A percentile compares a stretch with the other conserved stretches of the same genome.
These are phyloP conservation scores for Penicillium subrubescens DNA, from an alignment of 495 filamentous ascomycete genomes.

Conservation along the genomic window DNA sequence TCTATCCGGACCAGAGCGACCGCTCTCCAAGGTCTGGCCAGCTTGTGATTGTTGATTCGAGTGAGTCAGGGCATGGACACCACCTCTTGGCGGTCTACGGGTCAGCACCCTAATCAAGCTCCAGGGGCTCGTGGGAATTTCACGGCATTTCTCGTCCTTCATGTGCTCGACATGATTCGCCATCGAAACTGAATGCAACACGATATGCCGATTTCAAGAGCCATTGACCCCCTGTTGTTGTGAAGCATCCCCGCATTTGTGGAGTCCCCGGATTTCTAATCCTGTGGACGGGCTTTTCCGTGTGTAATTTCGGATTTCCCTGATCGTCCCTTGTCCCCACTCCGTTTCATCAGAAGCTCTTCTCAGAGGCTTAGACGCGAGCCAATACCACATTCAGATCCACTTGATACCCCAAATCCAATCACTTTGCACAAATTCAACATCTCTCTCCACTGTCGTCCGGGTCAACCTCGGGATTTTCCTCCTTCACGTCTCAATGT, in stretches of 20 bases:
- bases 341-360: background rate
- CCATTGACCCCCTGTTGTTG: background rate
- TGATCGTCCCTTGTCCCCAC: slow-evolving; percentile 7
- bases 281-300: background rate
- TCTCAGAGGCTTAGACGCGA: background rate
- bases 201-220: slow-evolving; percentile 14
- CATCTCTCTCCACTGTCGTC: background rate
- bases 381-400: background rate
- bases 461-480: slow-evolving; percentile 21
- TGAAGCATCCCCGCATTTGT: slow-evolving; percentile 17
- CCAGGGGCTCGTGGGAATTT: background rate
- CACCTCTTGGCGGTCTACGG: background rate
- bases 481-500: background rate
- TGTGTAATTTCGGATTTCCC: background rate
- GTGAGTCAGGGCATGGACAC: background rate
- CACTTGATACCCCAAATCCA: background rate
- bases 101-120: background rate
- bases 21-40: background rate
- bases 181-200: background rate
- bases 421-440: background rate
- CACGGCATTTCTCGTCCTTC: background rate
- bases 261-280: slow-evolving; percentile 21
- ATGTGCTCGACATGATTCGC: background rate
- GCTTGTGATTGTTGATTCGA: background rate
- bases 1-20: background rate